These are phyloP conservation scores for Talaromyces thailandensis DNA, from an alignment of 495 filamentous ascomycete species.

Conservation along the genomic window DNA sequence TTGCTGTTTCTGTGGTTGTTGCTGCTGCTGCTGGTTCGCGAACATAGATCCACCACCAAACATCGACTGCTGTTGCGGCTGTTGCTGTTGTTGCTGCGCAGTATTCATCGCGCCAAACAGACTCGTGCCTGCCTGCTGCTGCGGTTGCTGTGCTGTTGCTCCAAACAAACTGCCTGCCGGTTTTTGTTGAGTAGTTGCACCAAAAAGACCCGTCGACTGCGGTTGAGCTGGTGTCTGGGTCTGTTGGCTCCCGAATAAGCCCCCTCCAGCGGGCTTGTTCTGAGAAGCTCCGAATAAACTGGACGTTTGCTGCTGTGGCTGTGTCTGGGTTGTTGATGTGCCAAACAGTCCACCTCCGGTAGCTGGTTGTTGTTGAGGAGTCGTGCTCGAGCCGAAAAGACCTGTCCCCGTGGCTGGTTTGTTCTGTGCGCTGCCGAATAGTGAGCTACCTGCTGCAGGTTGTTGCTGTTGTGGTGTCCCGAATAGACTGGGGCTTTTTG, in stretches of 20 bases:
- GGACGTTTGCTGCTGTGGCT: conserved; percentile 15
- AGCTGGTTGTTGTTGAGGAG: conserved; percentile 9
- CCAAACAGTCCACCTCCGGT: conserved; percentile 21
- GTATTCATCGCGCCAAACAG: neutral
- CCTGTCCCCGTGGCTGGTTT: conserved; percentile 8
- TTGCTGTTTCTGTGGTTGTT: conserved; percentile 26
- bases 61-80: conserved; percentile 9
- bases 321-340: conserved; percentile 16
- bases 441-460: conserved; percentile 10
- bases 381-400: conserved; percentile 13
- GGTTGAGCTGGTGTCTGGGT: conserved; percentile 4
- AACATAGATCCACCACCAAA: conserved; percentile 23
- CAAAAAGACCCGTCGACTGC: conserved; percentile 13
- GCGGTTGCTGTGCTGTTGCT: conserved; percentile 16
- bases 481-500: conserved; percentile 27
- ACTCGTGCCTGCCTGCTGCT: conserved; percentile 26
- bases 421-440: conserved; percentile 19
- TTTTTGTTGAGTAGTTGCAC: conserved; percentile 15
- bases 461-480: conserved; percentile 12
- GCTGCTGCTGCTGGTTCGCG: conserved; percentile 31
- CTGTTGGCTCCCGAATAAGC: conserved; percentile 8
- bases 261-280: conserved; percentile 6
- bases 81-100: conserved; percentile 17
- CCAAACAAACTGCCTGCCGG: conserved; percentile 30
- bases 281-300: conserved; percentile 24